Percentiles rank a stretch among this genome's conserved stretches.
phyloP scores from a whole-genome alignment of 2,329 filamentous ascomycete genomes.

The Colletotrichum cuscutae region DNA sequence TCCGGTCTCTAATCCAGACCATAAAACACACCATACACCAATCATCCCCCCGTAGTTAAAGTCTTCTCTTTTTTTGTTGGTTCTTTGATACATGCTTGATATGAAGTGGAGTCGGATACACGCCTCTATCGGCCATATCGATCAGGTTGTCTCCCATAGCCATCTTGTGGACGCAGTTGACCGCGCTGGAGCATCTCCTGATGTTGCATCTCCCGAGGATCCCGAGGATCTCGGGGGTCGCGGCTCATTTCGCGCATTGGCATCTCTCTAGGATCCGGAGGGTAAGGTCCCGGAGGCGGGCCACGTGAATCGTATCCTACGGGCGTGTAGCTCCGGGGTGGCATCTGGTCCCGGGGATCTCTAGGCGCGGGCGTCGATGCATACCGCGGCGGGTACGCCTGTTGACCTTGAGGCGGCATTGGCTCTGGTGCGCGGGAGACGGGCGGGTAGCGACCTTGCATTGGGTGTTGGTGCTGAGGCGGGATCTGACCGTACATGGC shows the following conservation, averaged over 20 bases:
- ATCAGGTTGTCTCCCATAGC: slow-evolving; percentile 55
- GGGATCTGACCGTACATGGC: slow-evolving; percentile 45
- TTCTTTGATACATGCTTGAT: slow-evolving; percentile 2
- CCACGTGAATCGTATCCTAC: slow-evolving; percentile 54
- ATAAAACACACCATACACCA: slow-evolving; percentile 1
- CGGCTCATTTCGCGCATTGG: slow-evolving; percentile 49
- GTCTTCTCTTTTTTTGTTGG: neutral
- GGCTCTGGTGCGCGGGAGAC: slow-evolving; percentile 53
- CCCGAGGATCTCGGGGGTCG: slow-evolving; percentile 50
- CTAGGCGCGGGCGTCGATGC: slow-evolving; percentile 53
- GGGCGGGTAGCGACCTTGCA: slow-evolving; percentile 51
- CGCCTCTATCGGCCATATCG: slow-evolving; percentile 52
- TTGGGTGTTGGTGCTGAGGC: slow-evolving; percentile 46
- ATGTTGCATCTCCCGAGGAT: slow-evolving; percentile 37
- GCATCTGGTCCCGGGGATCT: slow-evolving; percentile 54
- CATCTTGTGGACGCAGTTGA: slow-evolving; percentile 56
- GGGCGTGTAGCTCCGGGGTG: slow-evolving; percentile 58
- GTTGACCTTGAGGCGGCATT: slow-evolving; percentile 51
- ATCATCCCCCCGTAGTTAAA: neutral
- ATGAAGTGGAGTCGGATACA: neutral
- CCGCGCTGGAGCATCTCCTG: slow-evolving; percentile 48
- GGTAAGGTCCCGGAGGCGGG: slow-evolving; percentile 48
- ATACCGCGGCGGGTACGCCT: slow-evolving; percentile 54
- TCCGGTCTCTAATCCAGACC: neutral
- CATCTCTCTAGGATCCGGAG: slow-evolving; percentile 47